phyloP scores from a whole-genome alignment of 768 basidiomycete genomes.

The Boletus huronensis region DNA sequence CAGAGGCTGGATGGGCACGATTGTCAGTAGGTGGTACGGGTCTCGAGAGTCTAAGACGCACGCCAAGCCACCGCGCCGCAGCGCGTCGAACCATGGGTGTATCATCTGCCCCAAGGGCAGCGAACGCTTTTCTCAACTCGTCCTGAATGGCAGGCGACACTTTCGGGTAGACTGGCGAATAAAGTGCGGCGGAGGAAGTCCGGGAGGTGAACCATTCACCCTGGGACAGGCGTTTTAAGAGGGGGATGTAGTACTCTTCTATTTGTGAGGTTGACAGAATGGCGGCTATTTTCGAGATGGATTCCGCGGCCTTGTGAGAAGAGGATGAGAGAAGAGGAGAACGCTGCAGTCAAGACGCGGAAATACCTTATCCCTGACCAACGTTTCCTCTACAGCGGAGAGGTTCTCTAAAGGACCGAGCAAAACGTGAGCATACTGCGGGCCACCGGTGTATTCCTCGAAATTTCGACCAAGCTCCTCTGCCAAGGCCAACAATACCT shows the following conservation, averaged over 20 bases:
- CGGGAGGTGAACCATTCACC: conserved; percentile 99
- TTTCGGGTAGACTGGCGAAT: conserved; percentile 83
- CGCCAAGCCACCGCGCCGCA: conserved; percentile 94
- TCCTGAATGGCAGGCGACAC: conserved; percentile 73
- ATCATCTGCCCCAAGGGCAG: conserved; percentile 83
- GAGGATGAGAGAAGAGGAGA: conserved; percentile 1
- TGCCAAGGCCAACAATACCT: conserved; percentile 91
- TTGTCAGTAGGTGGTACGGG: conserved; percentile 9
- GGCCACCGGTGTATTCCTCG: conserved; percentile 92
- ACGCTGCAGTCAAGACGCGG: background rate
- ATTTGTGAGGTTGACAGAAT: conserved; percentile 76
- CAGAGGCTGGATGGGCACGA: conserved; percentile 53
- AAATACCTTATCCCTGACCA: conserved; percentile 93
- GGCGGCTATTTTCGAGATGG: conserved; percentile 83
- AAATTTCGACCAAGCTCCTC: conserved; percentile 93
- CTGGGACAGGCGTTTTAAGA: conserved; percentile 81
- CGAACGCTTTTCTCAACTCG: conserved; percentile 83
- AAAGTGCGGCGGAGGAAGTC: conserved; percentile 92
- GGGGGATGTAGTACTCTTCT: conserved; percentile 88
- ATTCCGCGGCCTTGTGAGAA: conserved; percentile 79
- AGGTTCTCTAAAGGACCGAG: conserved; percentile 93
- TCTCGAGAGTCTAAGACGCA: conserved; percentile 41
- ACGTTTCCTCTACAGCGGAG: conserved; percentile 94
- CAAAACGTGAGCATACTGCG: conserved; percentile 79
- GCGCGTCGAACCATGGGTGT: conserved; percentile 98